Percentiles rank a stretch among this genome's conserved stretches.
These are phyloP conservation scores for Scedosporium boydii DNA, from an alignment of 2,329 filamentous ascomycete species.

Conservation along the genomic window DNA sequence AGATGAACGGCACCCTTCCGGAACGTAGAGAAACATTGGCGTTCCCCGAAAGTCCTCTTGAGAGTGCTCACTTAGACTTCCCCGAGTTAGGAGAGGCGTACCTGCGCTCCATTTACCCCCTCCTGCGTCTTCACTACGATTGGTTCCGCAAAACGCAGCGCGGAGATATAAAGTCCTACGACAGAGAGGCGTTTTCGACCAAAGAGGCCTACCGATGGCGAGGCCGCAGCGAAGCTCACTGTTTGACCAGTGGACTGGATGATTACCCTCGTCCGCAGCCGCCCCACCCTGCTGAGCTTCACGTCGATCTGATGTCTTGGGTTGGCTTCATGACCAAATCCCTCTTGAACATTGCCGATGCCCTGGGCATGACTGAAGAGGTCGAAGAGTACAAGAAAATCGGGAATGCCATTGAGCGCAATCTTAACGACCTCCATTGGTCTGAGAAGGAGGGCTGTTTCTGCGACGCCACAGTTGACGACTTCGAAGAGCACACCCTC, in stretches of 20 bases:
- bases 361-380: constrained; percentile 70
- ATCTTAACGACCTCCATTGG: constrained; percentile 93
- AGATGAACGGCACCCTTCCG: constrained; percentile 34
- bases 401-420: constrained; percentile 68
- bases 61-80: constrained; percentile 48
- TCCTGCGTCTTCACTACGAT: constrained; percentile 79
- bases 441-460: constrained; percentile 69
- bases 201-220: constrained; percentile 95
- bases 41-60: constrained; percentile 8
- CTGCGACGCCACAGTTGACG: constrained; percentile 92
- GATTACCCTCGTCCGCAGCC: constrained; percentile 93
- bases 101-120: constrained; percentile 70
- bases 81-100: constrained; percentile 59
- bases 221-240: constrained; percentile 75
- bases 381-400: constrained; percentile 61
- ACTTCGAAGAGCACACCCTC: constrained; percentile 80
- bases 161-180: constrained; percentile 85
- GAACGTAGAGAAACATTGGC: constrained; percentile 6
- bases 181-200: constrained; percentile 77
- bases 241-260: constrained; percentile 87
- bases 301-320: constrained; percentile 92
- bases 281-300: constrained; percentile 89
- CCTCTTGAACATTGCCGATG: constrained; percentile 69
- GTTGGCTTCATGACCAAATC: constrained; percentile 91
- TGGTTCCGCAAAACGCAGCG: constrained; percentile 93